Evolutionary conservation across 805 yeast species (phyloP).

Genomic region (Jamesozyma jinghongensis): DNA sequence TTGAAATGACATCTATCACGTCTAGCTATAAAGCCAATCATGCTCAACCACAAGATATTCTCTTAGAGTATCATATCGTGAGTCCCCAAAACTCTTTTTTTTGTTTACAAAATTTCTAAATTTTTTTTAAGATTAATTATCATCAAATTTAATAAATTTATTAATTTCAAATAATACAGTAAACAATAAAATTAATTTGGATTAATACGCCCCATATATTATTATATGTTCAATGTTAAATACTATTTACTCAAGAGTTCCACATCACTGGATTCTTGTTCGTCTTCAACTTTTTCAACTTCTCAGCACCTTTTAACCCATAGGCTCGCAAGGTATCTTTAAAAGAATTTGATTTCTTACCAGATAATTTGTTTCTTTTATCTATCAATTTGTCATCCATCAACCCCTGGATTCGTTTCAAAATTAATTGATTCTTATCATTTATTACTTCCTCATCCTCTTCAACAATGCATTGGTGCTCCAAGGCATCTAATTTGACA

Average conservation of each 20-base stretch:
- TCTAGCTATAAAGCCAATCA: too few relatives aligned
- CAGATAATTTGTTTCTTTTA: background rate
- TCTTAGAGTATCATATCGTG: too few relatives aligned
- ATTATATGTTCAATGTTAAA: too few relatives aligned
- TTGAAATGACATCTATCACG: too few relatives aligned
- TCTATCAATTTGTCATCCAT: constrained; percentile 1
- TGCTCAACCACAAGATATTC: too few relatives aligned
- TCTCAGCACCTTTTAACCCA: constrained; percentile 15
- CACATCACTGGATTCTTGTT: background rate
- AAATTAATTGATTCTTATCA: constrained; percentile 1
- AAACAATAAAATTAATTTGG: too few relatives aligned
- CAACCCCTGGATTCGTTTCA: constrained; percentile 9
- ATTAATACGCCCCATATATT: too few relatives aligned
- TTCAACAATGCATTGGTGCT: constrained; percentile 13
- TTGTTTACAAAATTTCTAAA: too few relatives aligned
- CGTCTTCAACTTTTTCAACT: constrained; percentile 2
- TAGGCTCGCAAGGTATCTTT: constrained; percentile 21
- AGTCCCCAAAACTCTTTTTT: too few relatives aligned
- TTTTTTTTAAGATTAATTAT: too few relatives aligned
- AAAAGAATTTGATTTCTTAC: constrained; percentile 7
- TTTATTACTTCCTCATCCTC: constrained; percentile 4
- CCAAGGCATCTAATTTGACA: constrained; percentile 21
- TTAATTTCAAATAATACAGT: too few relatives aligned
- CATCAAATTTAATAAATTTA: too few relatives aligned
- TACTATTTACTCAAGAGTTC: background rate